phyloP scores from a whole-genome alignment of 805 yeast species.

The Ogataea naganishii region DNA sequence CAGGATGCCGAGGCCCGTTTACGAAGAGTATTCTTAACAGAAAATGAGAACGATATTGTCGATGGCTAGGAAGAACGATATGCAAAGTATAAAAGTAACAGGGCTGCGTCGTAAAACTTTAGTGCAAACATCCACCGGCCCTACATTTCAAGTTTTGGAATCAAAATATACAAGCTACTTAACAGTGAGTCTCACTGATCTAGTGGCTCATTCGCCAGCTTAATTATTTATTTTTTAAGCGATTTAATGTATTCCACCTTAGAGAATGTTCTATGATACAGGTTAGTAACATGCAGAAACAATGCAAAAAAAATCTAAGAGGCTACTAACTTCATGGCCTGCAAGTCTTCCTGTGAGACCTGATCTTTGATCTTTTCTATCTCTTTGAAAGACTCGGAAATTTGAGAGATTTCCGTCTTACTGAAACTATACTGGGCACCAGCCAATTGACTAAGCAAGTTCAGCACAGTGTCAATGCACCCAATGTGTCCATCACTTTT shows the following conservation, averaged over 20 bases:
- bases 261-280: slow-evolving; percentile 20
- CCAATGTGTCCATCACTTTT: slow-evolving; percentile 32
- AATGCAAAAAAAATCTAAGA: slow-evolving; percentile 2
- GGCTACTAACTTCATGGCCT: slow-evolving; percentile 36
- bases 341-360: slow-evolving; percentile 46
- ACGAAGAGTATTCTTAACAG: slow-evolving; percentile 36
- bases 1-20: slow-evolving; percentile 42
- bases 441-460: slow-evolving; percentile 38
- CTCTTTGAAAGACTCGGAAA: slow-evolving; percentile 27
- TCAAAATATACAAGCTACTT: no score
- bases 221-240: no score
- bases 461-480: slow-evolving; percentile 48
- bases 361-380: slow-evolving; percentile 37
- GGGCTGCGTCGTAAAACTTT: no score
- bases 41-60: slow-evolving; percentile 38
- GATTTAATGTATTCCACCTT: slow-evolving; percentile 26
- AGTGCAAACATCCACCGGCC: no score
- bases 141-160: no score
- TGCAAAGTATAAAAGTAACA: no score
- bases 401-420: slow-evolving; percentile 28
- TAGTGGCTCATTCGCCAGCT: no score
- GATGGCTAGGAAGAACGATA: no score
- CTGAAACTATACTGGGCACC: slow-evolving; percentile 36
- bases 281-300: slow-evolving; percentile 1
- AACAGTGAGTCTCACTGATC: no score